These are phyloP conservation scores for Microbotryum intermedium DNA, from an alignment of 1,284 basidiomycete genomes.

Conservation along the genomic window DNA sequence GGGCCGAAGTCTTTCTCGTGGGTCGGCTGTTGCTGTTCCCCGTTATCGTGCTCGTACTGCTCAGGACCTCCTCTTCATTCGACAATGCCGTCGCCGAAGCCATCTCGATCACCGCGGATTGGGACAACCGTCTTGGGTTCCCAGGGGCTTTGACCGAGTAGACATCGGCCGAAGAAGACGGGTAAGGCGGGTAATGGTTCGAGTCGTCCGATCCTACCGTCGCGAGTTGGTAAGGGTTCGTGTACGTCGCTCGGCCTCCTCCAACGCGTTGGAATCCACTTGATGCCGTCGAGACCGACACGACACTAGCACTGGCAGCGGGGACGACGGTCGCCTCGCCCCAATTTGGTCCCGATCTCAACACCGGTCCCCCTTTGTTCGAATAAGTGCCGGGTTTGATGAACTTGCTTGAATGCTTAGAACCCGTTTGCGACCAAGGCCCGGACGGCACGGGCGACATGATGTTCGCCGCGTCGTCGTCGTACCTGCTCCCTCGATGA, in stretches of 20 bases:
- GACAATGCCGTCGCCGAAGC: not conserved
- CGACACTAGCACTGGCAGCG: slow-evolving; percentile 24
- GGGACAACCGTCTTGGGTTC: slow-evolving; percentile 12
- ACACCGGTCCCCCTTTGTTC: slow-evolving; percentile 12
- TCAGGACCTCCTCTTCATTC: not conserved
- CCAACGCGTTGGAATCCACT: slow-evolving; percentile 68
- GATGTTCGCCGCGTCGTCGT: slow-evolving; percentile 66
- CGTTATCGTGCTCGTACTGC: not conserved
- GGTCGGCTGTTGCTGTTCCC: slow-evolving; percentile 9
- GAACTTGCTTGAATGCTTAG: slow-evolving; percentile 16
- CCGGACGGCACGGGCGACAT: slow-evolving; percentile 63
- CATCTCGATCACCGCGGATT: slow-evolving; percentile 11
- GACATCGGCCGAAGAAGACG: slow-evolving; percentile 17
- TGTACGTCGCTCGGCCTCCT: slow-evolving; percentile 53
- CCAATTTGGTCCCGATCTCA: slow-evolving; percentile 6
- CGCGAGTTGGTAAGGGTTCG: slow-evolving; percentile 26
- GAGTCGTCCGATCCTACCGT: not conserved
- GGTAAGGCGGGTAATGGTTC: slow-evolving; percentile 21
- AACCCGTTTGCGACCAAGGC: slow-evolving; percentile 33
- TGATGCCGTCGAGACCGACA: slow-evolving; percentile 35
- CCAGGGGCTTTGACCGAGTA: slow-evolving; percentile 7
- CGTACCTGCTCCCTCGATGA: slow-evolving; percentile 59
- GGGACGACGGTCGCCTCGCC: slow-evolving; percentile 28
- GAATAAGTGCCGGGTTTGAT: slow-evolving; percentile 29
- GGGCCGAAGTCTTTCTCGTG: not conserved